A percentile compares a stretch with the other conserved stretches of the same genome.
These are phyloP conservation scores for Monilinia polystroma DNA, from an alignment of 2,329 filamentous ascomycete species.

Conservation along the genomic window DNA sequence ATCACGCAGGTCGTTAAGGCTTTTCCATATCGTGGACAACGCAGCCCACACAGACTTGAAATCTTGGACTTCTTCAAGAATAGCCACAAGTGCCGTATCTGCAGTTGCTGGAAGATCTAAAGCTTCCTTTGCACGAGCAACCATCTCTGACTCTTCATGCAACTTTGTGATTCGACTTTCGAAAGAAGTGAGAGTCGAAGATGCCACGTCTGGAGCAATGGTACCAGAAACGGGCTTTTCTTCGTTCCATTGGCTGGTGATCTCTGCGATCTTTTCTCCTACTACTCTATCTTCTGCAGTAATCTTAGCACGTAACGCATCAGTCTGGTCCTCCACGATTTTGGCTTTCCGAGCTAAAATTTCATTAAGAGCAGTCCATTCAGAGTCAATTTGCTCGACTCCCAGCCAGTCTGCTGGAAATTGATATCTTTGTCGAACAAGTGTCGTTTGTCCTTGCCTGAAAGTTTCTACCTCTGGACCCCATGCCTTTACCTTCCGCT, in stretches of 20 bases:
- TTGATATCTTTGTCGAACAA: constrained; percentile 89
- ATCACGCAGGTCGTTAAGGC: constrained; percentile 88
- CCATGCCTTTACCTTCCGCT: constrained; percentile 90
- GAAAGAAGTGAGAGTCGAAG: constrained; percentile 76
- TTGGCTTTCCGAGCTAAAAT: constrained; percentile 89
- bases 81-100: constrained; percentile 77
- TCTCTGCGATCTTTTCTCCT: constrained; percentile 80
- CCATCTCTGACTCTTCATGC: constrained; percentile 86
- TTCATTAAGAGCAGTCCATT: constrained; percentile 92
- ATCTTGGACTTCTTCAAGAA: constrained; percentile 94
- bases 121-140: constrained; percentile 94
- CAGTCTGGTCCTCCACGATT: constrained; percentile 93
- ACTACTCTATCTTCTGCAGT: constrained; percentile 90
- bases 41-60: constrained; percentile 99
- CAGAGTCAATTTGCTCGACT: constrained; percentile 92
- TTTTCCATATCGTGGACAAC: constrained; percentile 94
- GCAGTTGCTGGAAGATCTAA: constrained; percentile 80
- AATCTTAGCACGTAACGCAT: constrained; percentile 93
- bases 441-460: constrained; percentile 88
- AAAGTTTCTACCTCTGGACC: constrained; percentile 95
- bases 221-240: constrained; percentile 96
- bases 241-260: constrained; percentile 86
- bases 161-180: constrained; percentile 82
- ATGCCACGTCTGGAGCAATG: constrained; percentile 86
- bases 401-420: constrained; percentile 93